Conservation (phyloP, 2,329 filamentous ascomycete genomes). For the Scedosporium dehoogii region DNA sequence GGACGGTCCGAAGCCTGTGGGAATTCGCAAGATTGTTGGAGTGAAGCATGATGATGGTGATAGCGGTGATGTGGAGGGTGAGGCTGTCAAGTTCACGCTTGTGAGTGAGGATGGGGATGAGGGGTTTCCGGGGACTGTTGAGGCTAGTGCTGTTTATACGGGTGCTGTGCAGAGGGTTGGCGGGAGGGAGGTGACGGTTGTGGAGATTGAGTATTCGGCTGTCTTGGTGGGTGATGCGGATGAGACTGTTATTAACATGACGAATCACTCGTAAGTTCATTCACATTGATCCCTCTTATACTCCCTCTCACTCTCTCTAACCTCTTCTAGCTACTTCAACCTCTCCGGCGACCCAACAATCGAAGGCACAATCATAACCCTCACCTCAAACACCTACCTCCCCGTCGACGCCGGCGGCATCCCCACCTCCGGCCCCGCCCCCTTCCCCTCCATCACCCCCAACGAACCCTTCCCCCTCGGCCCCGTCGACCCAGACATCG, state of each 20-base stretch:
- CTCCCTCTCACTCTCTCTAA: not conserved
- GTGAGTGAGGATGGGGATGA: slow-evolving; percentile 74
- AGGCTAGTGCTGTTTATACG: slow-evolving; percentile 69
- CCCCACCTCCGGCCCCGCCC: slow-evolving; percentile 56
- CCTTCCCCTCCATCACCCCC: slow-evolving; percentile 56
- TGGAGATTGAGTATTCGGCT: slow-evolving; percentile 85
- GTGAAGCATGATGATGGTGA: slow-evolving; percentile 39
- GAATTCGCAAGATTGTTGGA: slow-evolving; percentile 38
- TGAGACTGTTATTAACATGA: slow-evolving; percentile 89
- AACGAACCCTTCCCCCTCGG: slow-evolving; percentile 63
- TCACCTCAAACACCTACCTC: slow-evolving; percentile 56
- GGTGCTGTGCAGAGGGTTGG: slow-evolving; percentile 55
- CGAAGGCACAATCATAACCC: slow-evolving; percentile 54
- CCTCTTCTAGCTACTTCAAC: slow-evolving; percentile 49
- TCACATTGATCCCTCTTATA: slow-evolving; percentile 28
- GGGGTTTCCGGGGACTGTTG: slow-evolving; percentile 79
- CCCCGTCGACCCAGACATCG: slow-evolving; percentile 63
- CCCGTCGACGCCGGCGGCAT: slow-evolving; percentile 66
- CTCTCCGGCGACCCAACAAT: slow-evolving; percentile 42
- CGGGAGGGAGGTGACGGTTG: slow-evolving; percentile 55
- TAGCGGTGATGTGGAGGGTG: slow-evolving; percentile 53
- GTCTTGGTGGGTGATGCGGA: slow-evolving; percentile 67
- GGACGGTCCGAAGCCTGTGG: slow-evolving; percentile 57
- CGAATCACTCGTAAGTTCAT: slow-evolving; percentile 63
- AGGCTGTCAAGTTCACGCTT: slow-evolving; percentile 56